Percentiles rank a stretch among this genome's conserved stretches.
Evolutionary conservation across 768 basidiomycete genomes (phyloP).

Genomic region (Chalciporus sphaerocephalus): DNA sequence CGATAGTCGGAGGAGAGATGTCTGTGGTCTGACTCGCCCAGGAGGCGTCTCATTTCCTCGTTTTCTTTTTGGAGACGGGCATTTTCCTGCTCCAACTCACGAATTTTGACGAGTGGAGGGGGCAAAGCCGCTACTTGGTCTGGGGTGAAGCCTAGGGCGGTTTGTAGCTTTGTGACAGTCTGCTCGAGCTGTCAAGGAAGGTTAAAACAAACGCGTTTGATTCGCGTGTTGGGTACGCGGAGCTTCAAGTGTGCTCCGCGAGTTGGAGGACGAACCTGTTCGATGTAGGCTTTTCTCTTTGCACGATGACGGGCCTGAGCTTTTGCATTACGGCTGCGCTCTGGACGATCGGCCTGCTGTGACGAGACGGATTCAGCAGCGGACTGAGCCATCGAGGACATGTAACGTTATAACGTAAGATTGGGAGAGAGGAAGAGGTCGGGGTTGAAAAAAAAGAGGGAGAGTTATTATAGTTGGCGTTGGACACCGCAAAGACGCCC

Average conservation of each 20-base stretch:
- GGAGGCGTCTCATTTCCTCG: constrained; percentile 66
- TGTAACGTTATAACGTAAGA: constrained; percentile 44
- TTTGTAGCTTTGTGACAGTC: constrained; percentile 81
- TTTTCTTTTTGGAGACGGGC: constrained; percentile 64
- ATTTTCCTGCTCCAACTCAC: constrained; percentile 82
- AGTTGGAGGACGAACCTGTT: constrained; percentile 52
- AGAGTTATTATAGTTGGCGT: constrained; percentile 35
- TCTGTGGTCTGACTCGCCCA: constrained; percentile 44
- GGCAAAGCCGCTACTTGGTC: constrained; percentile 74
- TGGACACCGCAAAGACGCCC: constrained; percentile 28
- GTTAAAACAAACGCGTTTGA: constrained; percentile 6
- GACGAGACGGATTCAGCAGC: constrained; percentile 39
- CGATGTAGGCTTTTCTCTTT: constrained; percentile 90
- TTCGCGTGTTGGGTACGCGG: constrained; percentile 8
- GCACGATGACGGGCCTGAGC: constrained; percentile 88
- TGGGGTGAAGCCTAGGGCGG: constrained; percentile 63
- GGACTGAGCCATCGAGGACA: constrained; percentile 58
- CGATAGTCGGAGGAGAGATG: constrained; percentile 44
- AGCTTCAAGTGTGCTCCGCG: constrained; percentile 1
- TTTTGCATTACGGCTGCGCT: constrained; percentile 82
- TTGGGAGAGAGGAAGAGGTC: constrained; percentile 40
- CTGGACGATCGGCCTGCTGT: constrained; percentile 58
- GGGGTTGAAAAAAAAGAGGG: constrained; percentile 44
- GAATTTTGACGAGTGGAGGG: constrained; percentile 68
- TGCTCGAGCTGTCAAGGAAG: constrained; percentile 59